Conservation (phyloP, 2,329 filamentous ascomycete species). For the Diplodia mutila region DNA sequence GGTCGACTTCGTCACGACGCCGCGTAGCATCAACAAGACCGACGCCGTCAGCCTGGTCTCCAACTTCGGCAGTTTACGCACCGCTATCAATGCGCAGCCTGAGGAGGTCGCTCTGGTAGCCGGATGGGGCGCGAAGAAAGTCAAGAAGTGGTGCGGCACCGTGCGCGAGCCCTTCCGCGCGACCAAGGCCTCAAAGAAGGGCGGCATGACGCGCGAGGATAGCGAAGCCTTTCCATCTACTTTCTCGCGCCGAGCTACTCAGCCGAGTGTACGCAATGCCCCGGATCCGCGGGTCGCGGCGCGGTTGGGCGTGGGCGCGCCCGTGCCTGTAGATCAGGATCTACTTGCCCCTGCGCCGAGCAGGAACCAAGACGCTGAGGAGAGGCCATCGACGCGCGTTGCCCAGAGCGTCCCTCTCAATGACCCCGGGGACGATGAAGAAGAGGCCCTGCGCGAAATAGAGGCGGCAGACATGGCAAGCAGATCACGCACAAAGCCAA, state of each 20-base stretch:
- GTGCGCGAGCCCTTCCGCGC: slow-evolving; percentile 85
- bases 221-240: slow-evolving; percentile 33
- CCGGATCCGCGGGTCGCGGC: slow-evolving; percentile 33
- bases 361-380: slow-evolving; percentile 41
- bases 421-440: slow-evolving; percentile 47
- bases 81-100: slow-evolving; percentile 82
- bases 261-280: slow-evolving; percentile 10
- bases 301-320: slow-evolving; percentile 37
- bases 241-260: slow-evolving; percentile 35
- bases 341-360: slow-evolving; percentile 32
- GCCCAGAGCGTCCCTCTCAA: slow-evolving; percentile 36
- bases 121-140: slow-evolving; percentile 96
- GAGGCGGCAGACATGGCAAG: neutral
- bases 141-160: slow-evolving; percentile 79
- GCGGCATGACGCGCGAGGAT: slow-evolving; percentile 34
- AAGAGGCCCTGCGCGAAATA: slow-evolving; percentile 47
- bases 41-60: slow-evolving; percentile 89
- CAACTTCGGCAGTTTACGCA: slow-evolving; percentile 86
- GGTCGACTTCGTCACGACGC: slow-evolving; percentile 90
- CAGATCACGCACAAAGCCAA: neutral
- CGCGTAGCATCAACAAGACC: slow-evolving; percentile 88
- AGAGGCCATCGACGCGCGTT: slow-evolving; percentile 38
- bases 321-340: slow-evolving; percentile 36
- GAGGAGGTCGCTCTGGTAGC: slow-evolving; percentile 84
- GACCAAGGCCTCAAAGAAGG: slow-evolving; percentile 67